Evolutionary conservation across 2,329 filamentous ascomycete species (phyloP).

Genomic region (Chalaropsis ovoidea): DNA sequence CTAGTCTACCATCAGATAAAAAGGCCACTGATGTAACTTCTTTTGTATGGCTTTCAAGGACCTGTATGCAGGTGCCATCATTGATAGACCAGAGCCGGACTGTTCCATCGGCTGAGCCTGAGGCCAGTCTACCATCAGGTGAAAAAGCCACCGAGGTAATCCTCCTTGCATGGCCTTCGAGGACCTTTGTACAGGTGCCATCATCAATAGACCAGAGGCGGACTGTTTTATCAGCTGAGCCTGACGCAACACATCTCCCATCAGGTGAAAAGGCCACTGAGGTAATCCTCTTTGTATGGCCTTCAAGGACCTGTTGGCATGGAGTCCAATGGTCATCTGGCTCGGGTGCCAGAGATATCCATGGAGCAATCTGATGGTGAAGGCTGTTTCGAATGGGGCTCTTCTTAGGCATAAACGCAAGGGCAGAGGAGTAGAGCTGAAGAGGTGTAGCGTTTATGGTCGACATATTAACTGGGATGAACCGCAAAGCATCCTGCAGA

Average conservation of each 20-base stretch:
- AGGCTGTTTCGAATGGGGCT: neutral
- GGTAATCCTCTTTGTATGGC: neutral
- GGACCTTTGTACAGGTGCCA: neutral
- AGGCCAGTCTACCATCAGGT: neutral
- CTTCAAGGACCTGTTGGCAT: neutral
- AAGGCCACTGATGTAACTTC: constrained; percentile 20
- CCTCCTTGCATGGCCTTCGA: neutral
- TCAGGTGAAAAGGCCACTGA: constrained; percentile 22
- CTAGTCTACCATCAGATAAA: constrained; percentile 13
- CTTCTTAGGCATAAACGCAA: constrained; percentile 11
- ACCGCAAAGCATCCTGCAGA: neutral
- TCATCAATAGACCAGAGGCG: constrained; percentile 11
- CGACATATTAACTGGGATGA: neutral
- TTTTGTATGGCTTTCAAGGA: neutral
- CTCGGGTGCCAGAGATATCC: neutral
- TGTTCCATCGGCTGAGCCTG: neutral
- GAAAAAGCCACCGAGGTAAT: neutral
- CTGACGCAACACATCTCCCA: neutral
- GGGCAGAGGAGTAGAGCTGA: neutral
- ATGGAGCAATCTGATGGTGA: neutral
- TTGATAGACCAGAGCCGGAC: neutral
- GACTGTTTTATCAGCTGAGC: constrained; percentile 13
- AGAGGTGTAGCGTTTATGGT: neutral
- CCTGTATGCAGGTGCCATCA: neutral
- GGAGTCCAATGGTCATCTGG: neutral